Evolutionary conservation across 345 rosid species (phyloP), one percentile per base, ranked within the genome.

Genomic region (Syzygium jambos): DNA sequence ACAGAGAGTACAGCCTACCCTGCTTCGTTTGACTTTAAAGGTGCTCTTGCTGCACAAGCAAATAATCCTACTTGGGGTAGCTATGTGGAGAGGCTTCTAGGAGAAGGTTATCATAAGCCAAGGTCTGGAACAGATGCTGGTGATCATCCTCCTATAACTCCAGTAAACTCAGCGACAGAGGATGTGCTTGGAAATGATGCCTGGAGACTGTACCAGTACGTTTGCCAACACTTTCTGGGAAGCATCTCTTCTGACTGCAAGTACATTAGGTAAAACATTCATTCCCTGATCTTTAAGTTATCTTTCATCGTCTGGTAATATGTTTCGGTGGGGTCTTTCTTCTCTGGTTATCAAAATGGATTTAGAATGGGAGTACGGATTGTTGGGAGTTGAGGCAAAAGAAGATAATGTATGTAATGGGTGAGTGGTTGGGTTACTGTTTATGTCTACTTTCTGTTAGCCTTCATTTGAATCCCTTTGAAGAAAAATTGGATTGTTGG

Each of bases 91-190:
- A 91, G 89, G 78, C 92, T 97, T 87, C 96, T 96, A 86, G 88
- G 90, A 87, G 98, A 92, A 14, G 96, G 97, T 77, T 95, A 92
- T 90, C 89, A 90, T 61, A 94, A 93, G 91, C 98, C 98, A 84
- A 92, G 91, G 54, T 92, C 89, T 29, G 99, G 98, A 89, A 94
- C 95, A 1, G 99, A 97, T 92, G 98, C 91, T n/a, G 99, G 99
- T 86, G 98, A 97, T 89, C 99, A 97, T 92, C 99, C 99, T 90
- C 99, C 99, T 88, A 96, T 97, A 85, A 97, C 99, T 80, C 98
- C 98, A 30, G 94, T 97, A 93, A 93, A 89, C 87, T 89, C 94
- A 86, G 98, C 98, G 73, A 93, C 93, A 57, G 98, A 96, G 93
- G 93, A 89, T 90, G 87, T 89, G 91, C 90, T 97, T 17, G 98